These are phyloP conservation scores for Penicillium sp. DNA, from an alignment of 2,329 filamentous ascomycete species.

Conservation along the genomic window DNA sequence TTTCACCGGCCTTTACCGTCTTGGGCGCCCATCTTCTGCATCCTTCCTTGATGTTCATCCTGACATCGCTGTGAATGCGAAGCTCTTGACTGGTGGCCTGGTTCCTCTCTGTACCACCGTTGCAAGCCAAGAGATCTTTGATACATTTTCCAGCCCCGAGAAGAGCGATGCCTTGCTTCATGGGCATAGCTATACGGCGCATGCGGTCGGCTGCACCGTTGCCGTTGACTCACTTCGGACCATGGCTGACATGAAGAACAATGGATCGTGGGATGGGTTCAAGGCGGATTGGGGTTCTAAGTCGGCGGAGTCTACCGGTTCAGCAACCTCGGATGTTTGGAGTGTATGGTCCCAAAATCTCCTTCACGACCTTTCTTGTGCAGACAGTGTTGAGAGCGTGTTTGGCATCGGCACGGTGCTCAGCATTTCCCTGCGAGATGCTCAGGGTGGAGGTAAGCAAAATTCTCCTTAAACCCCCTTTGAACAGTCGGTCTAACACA, in stretches of 20 bases:
- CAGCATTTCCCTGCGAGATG: slow-evolving; percentile 63
- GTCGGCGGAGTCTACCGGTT: neutral
- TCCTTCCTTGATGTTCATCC: slow-evolving; percentile 70
- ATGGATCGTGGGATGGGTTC: slow-evolving; percentile 62
- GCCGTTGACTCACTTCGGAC: slow-evolving; percentile 68
- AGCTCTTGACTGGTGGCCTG: slow-evolving; percentile 79
- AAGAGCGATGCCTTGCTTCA: slow-evolving; percentile 81
- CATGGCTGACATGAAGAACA: slow-evolving; percentile 63
- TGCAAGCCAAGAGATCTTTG: slow-evolving; percentile 74
- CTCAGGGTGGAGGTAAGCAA: slow-evolving; percentile 50
- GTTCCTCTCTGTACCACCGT: slow-evolving; percentile 77
- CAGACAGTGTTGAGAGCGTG: slow-evolving; percentile 62
- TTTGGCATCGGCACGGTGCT: slow-evolving; percentile 78
- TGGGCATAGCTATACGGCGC: slow-evolving; percentile 85
- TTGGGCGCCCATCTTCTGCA: slow-evolving; percentile 72
- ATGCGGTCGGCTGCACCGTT: slow-evolving; percentile 79
- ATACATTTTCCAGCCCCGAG: slow-evolving; percentile 70
- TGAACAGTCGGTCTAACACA: neutral
- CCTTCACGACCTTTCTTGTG: slow-evolving; percentile 62
- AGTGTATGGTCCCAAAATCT: slow-evolving; percentile 71
- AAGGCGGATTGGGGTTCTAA: slow-evolving; percentile 53
- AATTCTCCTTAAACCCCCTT: neutral
- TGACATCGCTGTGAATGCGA: slow-evolving; percentile 81
- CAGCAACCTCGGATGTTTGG: slow-evolving; percentile 54
- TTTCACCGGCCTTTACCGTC: slow-evolving; percentile 82